These are phyloP conservation scores for Aspergillus campestris DNA, from an alignment of 495 filamentous ascomycete species.

Conservation along the genomic window DNA sequence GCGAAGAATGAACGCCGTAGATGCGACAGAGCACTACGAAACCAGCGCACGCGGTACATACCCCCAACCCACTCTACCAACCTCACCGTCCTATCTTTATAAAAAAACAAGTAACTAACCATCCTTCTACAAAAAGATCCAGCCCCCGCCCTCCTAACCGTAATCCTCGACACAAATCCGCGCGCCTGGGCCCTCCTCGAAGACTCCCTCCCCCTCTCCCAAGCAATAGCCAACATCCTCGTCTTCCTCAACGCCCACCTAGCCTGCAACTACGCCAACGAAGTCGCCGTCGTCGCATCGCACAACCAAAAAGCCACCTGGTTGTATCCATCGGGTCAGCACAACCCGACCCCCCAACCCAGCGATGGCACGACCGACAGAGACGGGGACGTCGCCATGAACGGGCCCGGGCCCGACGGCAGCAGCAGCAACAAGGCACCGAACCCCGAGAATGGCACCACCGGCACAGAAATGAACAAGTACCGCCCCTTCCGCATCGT, in stretches of 20 bases:
- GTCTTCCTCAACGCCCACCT: conserved; percentile 96
- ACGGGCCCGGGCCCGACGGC: conserved; percentile 11
- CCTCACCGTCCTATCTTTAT: not conserved
- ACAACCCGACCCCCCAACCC: conserved; percentile 13
- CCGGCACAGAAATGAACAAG: conserved; percentile 64
- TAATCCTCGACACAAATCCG: conserved; percentile 95
- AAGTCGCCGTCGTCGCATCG: conserved; percentile 84
- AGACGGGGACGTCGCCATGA: conserved; percentile 34
- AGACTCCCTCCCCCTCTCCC: conserved; percentile 69
- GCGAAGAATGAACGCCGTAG: conserved; percentile 73
- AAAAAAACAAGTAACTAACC: not conserved
- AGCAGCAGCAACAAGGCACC: not conserved
- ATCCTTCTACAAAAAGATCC: conserved; percentile 40
- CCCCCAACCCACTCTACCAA: conserved; percentile 10
- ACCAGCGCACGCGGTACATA: conserved; percentile 42
- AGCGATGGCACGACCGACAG: conserved; percentile 10
- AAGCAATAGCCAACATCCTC: conserved; percentile 80
- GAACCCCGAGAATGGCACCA: not conserved
- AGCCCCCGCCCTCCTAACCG: conserved; percentile 76
- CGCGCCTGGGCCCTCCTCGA: conserved; percentile 81
- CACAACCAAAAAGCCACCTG: conserved; percentile 77
- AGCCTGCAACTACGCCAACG: conserved; percentile 84
- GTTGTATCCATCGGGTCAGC: conserved; percentile 65
- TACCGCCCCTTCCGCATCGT: conserved; percentile 84
- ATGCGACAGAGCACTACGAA: conserved; percentile 80